Conservation (phyloP, 208 protist species). For the Phytomonas serpens region DNA sequence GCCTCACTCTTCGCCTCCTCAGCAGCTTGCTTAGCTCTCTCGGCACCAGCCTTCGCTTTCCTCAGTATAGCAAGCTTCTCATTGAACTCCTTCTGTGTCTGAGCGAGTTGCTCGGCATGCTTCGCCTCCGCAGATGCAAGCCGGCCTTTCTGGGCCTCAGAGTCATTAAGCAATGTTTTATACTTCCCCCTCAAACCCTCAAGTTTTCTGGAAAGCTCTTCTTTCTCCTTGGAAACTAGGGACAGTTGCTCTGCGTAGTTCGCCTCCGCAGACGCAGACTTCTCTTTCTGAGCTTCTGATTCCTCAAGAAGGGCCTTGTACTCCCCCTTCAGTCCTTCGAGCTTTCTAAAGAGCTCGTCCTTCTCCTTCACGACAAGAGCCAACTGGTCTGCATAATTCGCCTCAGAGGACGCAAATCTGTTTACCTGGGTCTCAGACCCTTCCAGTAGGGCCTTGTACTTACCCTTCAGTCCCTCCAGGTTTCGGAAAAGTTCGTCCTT, state of each 20-base stretch:
- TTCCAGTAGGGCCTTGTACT: conserved; percentile 5
- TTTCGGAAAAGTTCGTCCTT: conserved; percentile 1
- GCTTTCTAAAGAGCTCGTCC: neutral
- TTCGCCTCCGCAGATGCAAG: neutral
- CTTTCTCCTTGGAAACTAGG: neutral
- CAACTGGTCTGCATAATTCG: neutral
- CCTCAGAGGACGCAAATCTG: neutral
- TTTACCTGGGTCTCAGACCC: neutral
- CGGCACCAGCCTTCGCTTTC: neutral
- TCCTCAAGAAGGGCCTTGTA: conserved; percentile 1
- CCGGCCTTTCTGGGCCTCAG: neutral
- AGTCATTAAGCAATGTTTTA: neutral
- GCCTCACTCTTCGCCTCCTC: neutral
- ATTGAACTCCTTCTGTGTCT: neutral
- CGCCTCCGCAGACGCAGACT: neutral
- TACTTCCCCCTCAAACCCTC: neutral
- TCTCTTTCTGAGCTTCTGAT: neutral
- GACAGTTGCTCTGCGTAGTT: neutral
- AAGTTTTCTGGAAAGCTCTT: neutral
- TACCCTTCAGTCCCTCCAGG: neutral
- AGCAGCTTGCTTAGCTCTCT: neutral
- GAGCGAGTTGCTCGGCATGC: neutral
- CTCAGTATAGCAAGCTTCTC: conserved; percentile 1
- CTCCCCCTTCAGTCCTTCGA: neutral
- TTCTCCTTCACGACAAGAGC: neutral